phyloP scores from a whole-genome alignment of 306 rosid genomes.

The Nissolia schottii region DNA sequence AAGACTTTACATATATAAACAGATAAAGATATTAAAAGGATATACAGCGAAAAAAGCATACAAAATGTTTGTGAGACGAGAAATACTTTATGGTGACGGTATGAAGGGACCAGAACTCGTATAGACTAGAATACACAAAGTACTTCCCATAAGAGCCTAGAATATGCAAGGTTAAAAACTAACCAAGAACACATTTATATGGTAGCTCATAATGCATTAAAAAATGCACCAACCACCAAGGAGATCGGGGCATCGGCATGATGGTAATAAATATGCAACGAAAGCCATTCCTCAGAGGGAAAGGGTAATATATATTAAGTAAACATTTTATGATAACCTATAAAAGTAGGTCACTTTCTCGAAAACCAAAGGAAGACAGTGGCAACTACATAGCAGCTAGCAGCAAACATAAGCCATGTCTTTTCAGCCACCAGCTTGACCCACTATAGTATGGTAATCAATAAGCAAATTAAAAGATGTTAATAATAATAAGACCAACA shows the following conservation, averaged over 20 bases:
- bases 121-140: background rate
- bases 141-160: background rate
- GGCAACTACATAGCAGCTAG: slow-evolving; percentile 19
- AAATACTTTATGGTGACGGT: background rate
- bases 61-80: background rate
- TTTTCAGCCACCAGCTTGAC: background rate
- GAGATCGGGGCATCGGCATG: background rate
- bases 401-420: background rate
- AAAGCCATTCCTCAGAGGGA: background rate
- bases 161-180: background rate
- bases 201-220: background rate
- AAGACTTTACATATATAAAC: slow-evolving; percentile 1
- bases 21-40: slow-evolving; percentile 8
- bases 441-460: background rate
- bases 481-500: background rate
- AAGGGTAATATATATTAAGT: background rate
- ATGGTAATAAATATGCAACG: background rate
- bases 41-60: background rate
- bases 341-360: background rate
- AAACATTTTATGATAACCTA: background rate
- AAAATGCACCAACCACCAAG: background rate
- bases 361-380: background rate
- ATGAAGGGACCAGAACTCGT: background rate
- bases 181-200: background rate
- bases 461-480: slow-evolving; percentile 9